Evolutionary conservation across 768 basidiomycete genomes (phyloP), one percentile per base, ranked within the genome.

Genomic region (Lactifluus rugatus): DNA sequence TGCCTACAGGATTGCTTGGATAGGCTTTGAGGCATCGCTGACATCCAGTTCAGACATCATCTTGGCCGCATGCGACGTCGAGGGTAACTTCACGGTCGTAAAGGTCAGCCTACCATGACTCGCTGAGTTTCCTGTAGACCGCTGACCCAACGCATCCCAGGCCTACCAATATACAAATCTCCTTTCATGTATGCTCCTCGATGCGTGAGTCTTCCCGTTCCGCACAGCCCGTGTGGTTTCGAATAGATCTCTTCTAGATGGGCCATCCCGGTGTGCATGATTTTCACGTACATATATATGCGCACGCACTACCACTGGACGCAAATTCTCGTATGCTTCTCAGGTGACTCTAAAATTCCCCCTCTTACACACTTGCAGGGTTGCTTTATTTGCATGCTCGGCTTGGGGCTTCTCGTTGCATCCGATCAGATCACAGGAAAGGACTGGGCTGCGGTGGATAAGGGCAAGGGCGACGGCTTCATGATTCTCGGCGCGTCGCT

Each of bases 131-230:
- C 23, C 34, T 49, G 28, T 47, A 5, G 37, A 32, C 39, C 3
- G 21, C 39, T 28, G 63, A 56, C 5, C 10, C 16, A 21, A 53
- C 47, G 47, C 36, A 11, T 11, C 34, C 21, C 54, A 85, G 81
- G 88, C 90, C 17, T 92, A 87, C 68, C 78, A 89, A 73, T 92
- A 87, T 73, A 93, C 91, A 34, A 89, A 88, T 63, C 73, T 93
- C 3, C 74, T 93, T 47, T 93, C 91, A 1, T 90, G 88, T 70
- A 92, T 92, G 88, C 79, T 93, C n/a, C 82, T 93, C 48, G 89
- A 93, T 66, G 89, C 90, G 81, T 89, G 68, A 60, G 82, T 66
- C 36, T 34, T 26, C 46, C 19, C 34, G 34, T 19, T 13, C 36
- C 13, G 17, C 47, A n/a, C 21, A n/a, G 5, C 19, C 4, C 54